Conservation (phyloP, 208 protist species). For the Balamuthia mandrillaris region DNA sequence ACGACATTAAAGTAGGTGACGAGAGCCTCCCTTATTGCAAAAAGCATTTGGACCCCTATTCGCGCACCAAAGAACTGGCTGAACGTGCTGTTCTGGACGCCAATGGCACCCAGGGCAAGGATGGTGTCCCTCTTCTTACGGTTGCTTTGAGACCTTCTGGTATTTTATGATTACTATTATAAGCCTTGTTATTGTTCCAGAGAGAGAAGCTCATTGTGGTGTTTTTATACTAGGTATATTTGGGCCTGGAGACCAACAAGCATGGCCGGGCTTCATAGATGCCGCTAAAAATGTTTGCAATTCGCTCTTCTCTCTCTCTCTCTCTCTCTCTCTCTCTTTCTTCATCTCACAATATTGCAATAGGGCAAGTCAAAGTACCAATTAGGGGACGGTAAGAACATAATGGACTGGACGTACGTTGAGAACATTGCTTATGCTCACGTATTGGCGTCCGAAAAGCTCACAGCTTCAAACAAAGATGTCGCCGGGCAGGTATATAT, state of each 20-base stretch:
- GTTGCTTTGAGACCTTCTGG: constrained; percentile 38
- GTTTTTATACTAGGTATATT: constrained; percentile 50
- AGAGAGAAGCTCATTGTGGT: background rate
- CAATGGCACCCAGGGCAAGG: background rate
- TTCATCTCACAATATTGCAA: too few species aligned
- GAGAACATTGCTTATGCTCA: constrained; percentile 59
- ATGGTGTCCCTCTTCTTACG: too few species aligned
- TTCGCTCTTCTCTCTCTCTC: too few species aligned
- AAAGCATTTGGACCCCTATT: constrained; percentile 52
- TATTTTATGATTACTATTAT: background rate
- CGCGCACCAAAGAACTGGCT: constrained; percentile 54
- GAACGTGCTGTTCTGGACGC: constrained; percentile 41
- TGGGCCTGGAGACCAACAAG: constrained; percentile 53
- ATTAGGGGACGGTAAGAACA: constrained; percentile 45
- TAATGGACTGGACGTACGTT: constrained; percentile 61
- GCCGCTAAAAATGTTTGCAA: constrained; percentile 45
- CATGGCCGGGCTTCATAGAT: constrained; percentile 49
- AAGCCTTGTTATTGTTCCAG: background rate
- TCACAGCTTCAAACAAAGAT: background rate
- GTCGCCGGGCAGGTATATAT: constrained; percentile 29
- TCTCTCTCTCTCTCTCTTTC: too few species aligned
- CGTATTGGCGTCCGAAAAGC: constrained; percentile 45
- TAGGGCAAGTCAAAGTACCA: constrained; percentile 56
- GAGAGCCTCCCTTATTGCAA: constrained; percentile 49
- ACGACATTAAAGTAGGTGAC: constrained; percentile 40